Evolutionary conservation across 352 stramenopile genomes (phyloP).

Genomic region (Plasmopara halstedii): DNA sequence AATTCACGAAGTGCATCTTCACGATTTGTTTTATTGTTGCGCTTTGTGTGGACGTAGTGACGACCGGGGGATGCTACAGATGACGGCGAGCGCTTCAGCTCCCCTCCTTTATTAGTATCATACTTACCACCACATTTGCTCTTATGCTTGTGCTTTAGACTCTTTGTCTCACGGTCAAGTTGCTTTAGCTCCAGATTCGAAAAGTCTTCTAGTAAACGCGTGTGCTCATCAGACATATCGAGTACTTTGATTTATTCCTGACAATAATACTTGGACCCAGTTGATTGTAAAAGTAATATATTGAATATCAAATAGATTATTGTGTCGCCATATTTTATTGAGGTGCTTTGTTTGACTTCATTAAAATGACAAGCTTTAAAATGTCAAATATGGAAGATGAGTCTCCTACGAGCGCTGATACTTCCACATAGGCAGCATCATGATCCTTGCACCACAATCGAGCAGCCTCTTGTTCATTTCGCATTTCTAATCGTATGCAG

Average conservation of each 20-base stretch:
- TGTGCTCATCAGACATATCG: constrained; percentile 24
- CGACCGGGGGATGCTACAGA: constrained; percentile 14
- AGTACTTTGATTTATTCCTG: not conserved
- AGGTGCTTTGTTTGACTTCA: no score
- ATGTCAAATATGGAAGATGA: constrained; percentile 6
- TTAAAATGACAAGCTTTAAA: constrained; percentile 15
- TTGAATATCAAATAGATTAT: no score
- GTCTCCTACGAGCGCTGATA: constrained; percentile 8
- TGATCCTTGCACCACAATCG: constrained; percentile 14
- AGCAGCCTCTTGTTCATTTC: constrained; percentile 5
- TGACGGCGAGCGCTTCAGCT: constrained; percentile 19
- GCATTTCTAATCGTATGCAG: not conserved
- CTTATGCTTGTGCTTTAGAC: constrained; percentile 81
- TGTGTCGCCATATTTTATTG: no score
- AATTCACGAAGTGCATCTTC: constrained; percentile 71
- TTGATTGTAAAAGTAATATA: no score
- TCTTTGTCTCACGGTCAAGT: constrained; percentile 47
- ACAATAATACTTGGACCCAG: no score
- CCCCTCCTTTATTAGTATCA: constrained; percentile 1
- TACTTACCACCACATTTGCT: constrained; percentile 32
- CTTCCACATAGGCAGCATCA: constrained; percentile 8
- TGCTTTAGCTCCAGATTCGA: constrained; percentile 58
- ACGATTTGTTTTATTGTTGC: constrained; percentile 14
- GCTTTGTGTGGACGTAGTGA: constrained; percentile 22
- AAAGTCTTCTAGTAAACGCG: constrained; percentile 10